Conservation (phyloP, 1,284 basidiomycete genomes). For the Neonothopanus nambi region DNA sequence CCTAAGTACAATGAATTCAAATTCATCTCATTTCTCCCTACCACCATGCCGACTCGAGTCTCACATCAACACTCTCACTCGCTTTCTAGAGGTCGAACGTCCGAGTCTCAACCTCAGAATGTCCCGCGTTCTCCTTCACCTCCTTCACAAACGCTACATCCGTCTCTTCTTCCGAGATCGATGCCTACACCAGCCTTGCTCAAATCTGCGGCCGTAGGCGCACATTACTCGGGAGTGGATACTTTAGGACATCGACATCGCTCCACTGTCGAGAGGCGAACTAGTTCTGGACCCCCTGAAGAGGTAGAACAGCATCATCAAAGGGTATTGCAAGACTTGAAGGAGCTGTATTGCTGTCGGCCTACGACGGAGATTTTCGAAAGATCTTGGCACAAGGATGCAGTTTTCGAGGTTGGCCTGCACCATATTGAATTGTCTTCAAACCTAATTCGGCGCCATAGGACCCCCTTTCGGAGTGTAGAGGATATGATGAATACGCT, state of each 20-base stretch:
- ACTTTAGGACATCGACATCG: slow-evolving; percentile 35
- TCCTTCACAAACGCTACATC: slow-evolving; percentile 45
- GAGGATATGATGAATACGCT: slow-evolving; percentile 53
- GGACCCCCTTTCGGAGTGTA: slow-evolving; percentile 54
- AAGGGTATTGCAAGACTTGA: slow-evolving; percentile 51
- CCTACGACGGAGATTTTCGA: slow-evolving; percentile 58
- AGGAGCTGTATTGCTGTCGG: slow-evolving; percentile 58
- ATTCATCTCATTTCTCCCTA: too few species aligned
- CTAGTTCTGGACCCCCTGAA: slow-evolving; percentile 26
- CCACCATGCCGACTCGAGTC: too few species aligned
- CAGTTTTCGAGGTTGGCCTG: slow-evolving; percentile 54
- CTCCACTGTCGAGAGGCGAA: slow-evolving; percentile 27
- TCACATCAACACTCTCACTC: slow-evolving; percentile 4
- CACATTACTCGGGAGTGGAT: slow-evolving; percentile 55
- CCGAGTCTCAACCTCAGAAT: slow-evolving; percentile 21
- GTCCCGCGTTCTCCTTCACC: slow-evolving; percentile 37
- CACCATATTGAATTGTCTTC: slow-evolving; percentile 1
- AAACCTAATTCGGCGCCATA: slow-evolving; percentile 22
- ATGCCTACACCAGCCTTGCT: slow-evolving; percentile 53
- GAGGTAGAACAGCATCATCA: slow-evolving; percentile 40
- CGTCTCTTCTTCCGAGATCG: slow-evolving; percentile 36
- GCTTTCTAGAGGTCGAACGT: slow-evolving; percentile 18
- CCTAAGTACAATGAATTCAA: too few species aligned
- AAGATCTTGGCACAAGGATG: slow-evolving; percentile 58
- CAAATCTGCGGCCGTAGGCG: slow-evolving; percentile 55